Evolutionary conservation across 169 alveolate genomes (phyloP).

Genomic region (Cryptosporidium andersoni): DNA sequence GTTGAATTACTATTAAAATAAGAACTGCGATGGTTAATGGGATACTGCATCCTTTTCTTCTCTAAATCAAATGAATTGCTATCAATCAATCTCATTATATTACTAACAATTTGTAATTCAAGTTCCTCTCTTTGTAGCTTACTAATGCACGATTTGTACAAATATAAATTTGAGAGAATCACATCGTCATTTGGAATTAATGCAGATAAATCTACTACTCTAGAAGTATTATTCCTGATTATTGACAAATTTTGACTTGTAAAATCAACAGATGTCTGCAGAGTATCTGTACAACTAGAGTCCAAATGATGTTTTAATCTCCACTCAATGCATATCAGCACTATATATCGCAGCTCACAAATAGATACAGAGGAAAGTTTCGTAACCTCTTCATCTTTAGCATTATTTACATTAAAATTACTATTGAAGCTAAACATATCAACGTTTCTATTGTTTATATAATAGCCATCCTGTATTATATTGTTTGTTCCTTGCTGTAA

Average conservation of each 20-base stretch:
- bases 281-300: not conserved
- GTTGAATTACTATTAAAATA: conserved; percentile 19
- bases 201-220: not conserved
- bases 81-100: conserved; percentile 42
- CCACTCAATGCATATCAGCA: conserved; percentile 54
- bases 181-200: conserved; percentile 21
- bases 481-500: not conserved
- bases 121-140: conserved; percentile 45
- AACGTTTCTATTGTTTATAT: not conserved
- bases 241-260: not conserved
- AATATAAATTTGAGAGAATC: conserved; percentile 16
- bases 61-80: not conserved
- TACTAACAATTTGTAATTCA: conserved; percentile 27
- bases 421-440: not conserved
- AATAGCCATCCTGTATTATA: not conserved
- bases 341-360: conserved; percentile 41
- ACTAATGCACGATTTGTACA: conserved; percentile 55
- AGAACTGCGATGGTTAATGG: not conserved
- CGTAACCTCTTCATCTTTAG: no score
- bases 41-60: not conserved
- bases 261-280: not conserved
- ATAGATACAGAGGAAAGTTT: conserved; percentile 8
- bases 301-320: conserved; percentile 15
- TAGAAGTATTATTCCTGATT: not conserved
- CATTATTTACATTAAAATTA: no score